Conservation (phyloP, 2,329 filamentous ascomycete species). For the Fusarium multiceps region DNA sequence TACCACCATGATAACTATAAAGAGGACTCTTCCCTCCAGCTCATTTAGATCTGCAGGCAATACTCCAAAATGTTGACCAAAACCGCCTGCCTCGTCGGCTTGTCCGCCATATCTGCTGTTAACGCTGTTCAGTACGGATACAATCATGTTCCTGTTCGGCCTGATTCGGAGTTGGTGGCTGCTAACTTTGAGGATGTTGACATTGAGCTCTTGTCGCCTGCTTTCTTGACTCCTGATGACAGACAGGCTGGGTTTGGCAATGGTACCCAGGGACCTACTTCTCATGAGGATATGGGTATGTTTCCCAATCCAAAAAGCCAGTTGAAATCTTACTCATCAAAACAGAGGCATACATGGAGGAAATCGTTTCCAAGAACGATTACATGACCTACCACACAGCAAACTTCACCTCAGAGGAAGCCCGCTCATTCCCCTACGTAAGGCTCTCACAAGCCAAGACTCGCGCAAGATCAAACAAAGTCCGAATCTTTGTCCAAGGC, state of each 20-base stretch:
- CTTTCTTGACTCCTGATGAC: conserved; percentile 1
- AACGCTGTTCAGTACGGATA: conserved; percentile 32
- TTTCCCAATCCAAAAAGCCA: fast-evolving
- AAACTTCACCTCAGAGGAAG: conserved; percentile 36
- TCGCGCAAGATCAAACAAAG: conserved; percentile 34
- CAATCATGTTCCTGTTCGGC: conserved; percentile 12
- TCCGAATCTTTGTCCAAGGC: conserved; percentile 50
- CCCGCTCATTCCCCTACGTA: conserved; percentile 35
- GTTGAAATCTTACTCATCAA: not conserved
- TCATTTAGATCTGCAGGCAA: fast-evolving
- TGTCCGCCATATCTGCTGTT: conserved; percentile 10
- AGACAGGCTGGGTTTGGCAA: conserved; percentile 22
- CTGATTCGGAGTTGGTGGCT: conserved; percentile 18
- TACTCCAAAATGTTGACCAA: conserved; percentile 3
- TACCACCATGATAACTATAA: conserved; percentile 6
- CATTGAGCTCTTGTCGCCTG: conserved; percentile 21
- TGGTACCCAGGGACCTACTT: conserved; percentile 34
- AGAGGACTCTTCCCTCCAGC: not conserved
- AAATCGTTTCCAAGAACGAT: conserved; percentile 17
- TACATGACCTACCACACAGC: conserved; percentile 30
- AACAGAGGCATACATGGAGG: conserved; percentile 19
- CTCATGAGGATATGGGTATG: conserved; percentile 29
- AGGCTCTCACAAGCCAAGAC: conserved; percentile 13
- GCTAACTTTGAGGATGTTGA: conserved; percentile 36
- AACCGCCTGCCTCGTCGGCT: not conserved